Base-by-base conservation (phyloP, 2,329 filamentous ascomycete genomes). In the Chaetomium olivaceum region DNA sequence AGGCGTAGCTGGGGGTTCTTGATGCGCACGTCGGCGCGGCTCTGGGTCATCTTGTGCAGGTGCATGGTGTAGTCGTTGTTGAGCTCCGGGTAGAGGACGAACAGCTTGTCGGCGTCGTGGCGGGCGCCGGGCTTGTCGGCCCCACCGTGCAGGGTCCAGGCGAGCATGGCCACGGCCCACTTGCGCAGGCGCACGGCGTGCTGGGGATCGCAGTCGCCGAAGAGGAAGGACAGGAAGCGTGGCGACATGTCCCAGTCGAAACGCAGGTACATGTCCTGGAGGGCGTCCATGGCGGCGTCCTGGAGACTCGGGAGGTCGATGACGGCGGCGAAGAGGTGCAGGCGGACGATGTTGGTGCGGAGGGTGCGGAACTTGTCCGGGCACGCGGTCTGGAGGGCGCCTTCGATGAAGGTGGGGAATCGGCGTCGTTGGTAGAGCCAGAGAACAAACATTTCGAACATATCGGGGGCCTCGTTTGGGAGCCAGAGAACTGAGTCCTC, bases 1-100 rank as follows among this genome's bases (percentile, higher is more conserved):
- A 87, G 81, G 67, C 85, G 80, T 25, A 87, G 81, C 75, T 87
- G 85, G 16, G 85, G 85, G 76, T 87, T 87, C 79, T 87, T 87
- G 76, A 85, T 79, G 70, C 81, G 78, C 46, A 83, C 76, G 69
- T 86, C 80, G 61, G 85, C 80, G 27, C 80, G 77, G 66, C 81
- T 83, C 65, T 76, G 76, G 51, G 75, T 75, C 79, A 87, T 85
- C 75, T 85, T 85, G 71, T 76, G 75, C 56, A 84, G 74, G 73
- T 87, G 85, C 55, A 77, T 77, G 46, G 76, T 74, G 73, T 85
- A 87, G 72, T 87, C 84, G 63, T 76, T 76, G 60, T 74, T 74
- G 60, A 87, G 81, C 61, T 81, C 80, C 1, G 81, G 79, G 33
- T 80, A 79, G 6, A 74, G 71, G 50, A 76, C 74, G 48, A 86